A percentile compares a stretch with the other conserved stretches of the same genome.
Conservation (phyloP, 495 filamentous ascomycete species). For the Cudoniella acicularis region DNA sequence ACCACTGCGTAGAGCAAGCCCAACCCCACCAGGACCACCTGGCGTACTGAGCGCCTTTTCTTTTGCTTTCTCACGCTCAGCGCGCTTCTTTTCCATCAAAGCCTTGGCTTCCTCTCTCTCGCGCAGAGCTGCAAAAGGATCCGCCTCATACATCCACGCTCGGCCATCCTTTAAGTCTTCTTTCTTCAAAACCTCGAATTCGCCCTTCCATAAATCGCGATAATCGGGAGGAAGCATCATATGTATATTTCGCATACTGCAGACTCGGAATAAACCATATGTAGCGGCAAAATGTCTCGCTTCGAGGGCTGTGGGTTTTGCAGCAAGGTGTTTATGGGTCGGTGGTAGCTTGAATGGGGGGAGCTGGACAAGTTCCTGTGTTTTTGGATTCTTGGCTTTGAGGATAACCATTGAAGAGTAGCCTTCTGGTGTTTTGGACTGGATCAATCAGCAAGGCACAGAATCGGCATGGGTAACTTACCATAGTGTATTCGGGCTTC, state of each 20-base stretch:
- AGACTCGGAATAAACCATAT: slow-evolving; percentile 84
- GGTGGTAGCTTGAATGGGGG: slow-evolving; percentile 80
- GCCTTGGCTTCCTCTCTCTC: slow-evolving; percentile 74
- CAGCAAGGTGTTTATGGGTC: slow-evolving; percentile 61
- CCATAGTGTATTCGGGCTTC: slow-evolving; percentile 86
- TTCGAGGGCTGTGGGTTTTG: slow-evolving; percentile 74
- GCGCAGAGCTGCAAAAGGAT: slow-evolving; percentile 78
- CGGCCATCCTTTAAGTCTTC: slow-evolving; percentile 71
- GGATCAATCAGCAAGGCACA: background rate
- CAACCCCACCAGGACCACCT: slow-evolving; percentile 31
- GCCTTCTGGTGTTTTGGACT: slow-evolving; percentile 46
- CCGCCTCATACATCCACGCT: slow-evolving; percentile 92
- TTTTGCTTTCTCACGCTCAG: slow-evolving; percentile 55
- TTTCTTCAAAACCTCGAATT: slow-evolving; percentile 74
- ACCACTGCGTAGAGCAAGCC: slow-evolving; percentile 26
- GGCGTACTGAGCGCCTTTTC: slow-evolving; percentile 59
- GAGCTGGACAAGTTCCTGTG: slow-evolving; percentile 65
- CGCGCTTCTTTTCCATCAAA: slow-evolving; percentile 66
- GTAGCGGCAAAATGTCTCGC: slow-evolving; percentile 90
- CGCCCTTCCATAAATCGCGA: slow-evolving; percentile 78
- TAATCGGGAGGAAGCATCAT: slow-evolving; percentile 93
- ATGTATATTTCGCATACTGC: slow-evolving; percentile 90
- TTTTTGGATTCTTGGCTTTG: slow-evolving; percentile 76
- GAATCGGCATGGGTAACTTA: slow-evolving; percentile 21
- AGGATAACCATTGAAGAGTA: slow-evolving; percentile 77